Conservation (phyloP, 345 rosid genomes). For the Hibiscus trionum region DNA sequence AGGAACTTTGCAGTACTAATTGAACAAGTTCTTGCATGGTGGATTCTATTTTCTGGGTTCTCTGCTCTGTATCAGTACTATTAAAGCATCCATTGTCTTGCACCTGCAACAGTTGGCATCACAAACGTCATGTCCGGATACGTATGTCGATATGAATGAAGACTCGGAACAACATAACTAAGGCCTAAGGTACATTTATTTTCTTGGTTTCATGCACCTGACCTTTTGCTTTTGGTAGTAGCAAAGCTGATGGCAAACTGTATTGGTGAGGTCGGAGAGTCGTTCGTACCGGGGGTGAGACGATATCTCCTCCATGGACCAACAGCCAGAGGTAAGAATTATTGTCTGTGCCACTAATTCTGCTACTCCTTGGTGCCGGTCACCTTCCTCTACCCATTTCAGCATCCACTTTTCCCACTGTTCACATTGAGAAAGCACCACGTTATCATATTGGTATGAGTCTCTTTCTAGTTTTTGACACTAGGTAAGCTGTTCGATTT, state of each 20-base stretch:
- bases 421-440: slow-evolving; percentile 2
- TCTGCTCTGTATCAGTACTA: slow-evolving; percentile 8
- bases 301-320: slow-evolving; percentile 21
- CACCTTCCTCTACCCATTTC: slow-evolving; percentile 52
- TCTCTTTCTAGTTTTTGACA: neutral
- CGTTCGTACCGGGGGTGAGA: slow-evolving; percentile 31
- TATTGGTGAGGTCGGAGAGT: slow-evolving; percentile 41
- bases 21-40: slow-evolving; percentile 64
- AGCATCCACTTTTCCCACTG: slow-evolving; percentile 82
- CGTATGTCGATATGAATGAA: no score
- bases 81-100: slow-evolving; percentile 11
- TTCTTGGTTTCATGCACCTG: slow-evolving; percentile 16
- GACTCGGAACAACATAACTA: neutral
- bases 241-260: slow-evolving; percentile 28
- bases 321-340: slow-evolving; percentile 27
- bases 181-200: neutral
- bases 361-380: slow-evolving; percentile 40
- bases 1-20: slow-evolving; percentile 30
- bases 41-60: slow-evolving; percentile 31
- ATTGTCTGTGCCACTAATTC: slow-evolving; percentile 58
- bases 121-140: neutral
- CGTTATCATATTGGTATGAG: slow-evolving; percentile 5
- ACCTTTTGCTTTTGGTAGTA: slow-evolving; percentile 39
- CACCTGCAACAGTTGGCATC: slow-evolving; percentile 18
- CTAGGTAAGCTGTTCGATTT: neutral